Percentiles rank a stretch among this genome's conserved stretches.
phyloP scores from a whole-genome alignment of 257 asterid genomes.

The Nicotiana obtusifolia region DNA sequence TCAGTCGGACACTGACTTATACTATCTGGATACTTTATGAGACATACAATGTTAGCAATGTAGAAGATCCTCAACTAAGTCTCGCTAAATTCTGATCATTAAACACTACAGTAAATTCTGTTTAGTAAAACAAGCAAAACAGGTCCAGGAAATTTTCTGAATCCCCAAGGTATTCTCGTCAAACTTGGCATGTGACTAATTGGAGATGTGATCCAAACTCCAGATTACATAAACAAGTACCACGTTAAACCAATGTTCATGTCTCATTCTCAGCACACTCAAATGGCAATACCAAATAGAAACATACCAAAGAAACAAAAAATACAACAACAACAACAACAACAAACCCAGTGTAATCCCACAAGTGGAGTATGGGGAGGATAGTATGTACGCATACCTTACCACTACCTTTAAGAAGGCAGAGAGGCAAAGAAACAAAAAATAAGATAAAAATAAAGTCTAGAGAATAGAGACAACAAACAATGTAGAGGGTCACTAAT shows the following conservation, averaged over 20 bases:
- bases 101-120: neutral
- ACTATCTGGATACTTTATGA: neutral
- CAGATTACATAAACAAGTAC: neutral
- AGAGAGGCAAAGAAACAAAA: neutral
- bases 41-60: neutral
- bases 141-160: neutral
- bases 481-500: neutral
- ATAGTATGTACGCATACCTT: too few relatives aligned
- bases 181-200: neutral
- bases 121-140: neutral
- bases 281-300: neutral
- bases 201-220: neutral
- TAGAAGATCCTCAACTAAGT: neutral
- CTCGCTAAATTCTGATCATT: neutral
- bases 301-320: slow-evolving; percentile 2
- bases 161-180: neutral
- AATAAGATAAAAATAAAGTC: neutral
- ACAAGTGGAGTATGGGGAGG: too few relatives aligned
- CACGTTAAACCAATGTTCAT: neutral
- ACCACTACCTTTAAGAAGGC: too few relatives aligned
- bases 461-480: neutral
- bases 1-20: neutral
- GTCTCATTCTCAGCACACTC: neutral
- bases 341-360: too few relatives aligned
- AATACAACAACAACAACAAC: neutral